Evolutionary conservation across 31 red algal genomes (phyloP).

Genomic region (Odonthalia washingtoniensis): DNA sequence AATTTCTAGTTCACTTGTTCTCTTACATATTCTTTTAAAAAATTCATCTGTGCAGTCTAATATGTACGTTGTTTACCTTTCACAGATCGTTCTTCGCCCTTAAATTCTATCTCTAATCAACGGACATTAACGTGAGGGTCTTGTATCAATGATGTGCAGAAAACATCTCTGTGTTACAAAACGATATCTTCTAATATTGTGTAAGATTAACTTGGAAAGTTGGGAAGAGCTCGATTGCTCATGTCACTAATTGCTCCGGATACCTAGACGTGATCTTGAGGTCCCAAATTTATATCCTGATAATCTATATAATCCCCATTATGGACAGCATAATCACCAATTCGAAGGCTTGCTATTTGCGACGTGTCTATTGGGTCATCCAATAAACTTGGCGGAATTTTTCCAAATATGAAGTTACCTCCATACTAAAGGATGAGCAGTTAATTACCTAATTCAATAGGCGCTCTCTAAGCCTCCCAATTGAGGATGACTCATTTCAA

Average conservation of each 20-base stretch:
- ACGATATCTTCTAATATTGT: not conserved
- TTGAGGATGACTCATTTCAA: too few species aligned
- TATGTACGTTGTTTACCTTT: slow-evolving; percentile 31
- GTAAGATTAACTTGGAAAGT: not conserved
- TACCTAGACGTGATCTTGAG: not conserved
- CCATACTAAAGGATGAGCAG: too few species aligned
- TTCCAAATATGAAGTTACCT: too few species aligned
- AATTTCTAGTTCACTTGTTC: slow-evolving; percentile 34
- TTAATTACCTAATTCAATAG: too few species aligned
- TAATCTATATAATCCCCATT: slow-evolving; percentile 61
- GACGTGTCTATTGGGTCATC: too few species aligned
- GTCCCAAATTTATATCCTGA: slow-evolving; percentile 50
- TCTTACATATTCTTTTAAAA: slow-evolving; percentile 41
- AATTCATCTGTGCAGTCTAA: slow-evolving; percentile 40
- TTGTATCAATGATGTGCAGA: not conserved
- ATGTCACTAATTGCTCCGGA: slow-evolving; percentile 14
- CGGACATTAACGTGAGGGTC: slow-evolving; percentile 23
- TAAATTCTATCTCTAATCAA: not conserved
- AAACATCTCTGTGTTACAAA: not conserved
- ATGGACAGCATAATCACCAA: slow-evolving; percentile 29
- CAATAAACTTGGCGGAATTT: too few species aligned
- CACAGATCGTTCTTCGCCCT: slow-evolving; percentile 2
- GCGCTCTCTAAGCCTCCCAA: too few species aligned
- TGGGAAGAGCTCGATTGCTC: slow-evolving; percentile 8
- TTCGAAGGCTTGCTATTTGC: too few species aligned